Base-by-base conservation (phyloP, 2,329 filamentous ascomycete genomes). In the Thermomyces lanuginosus region DNA sequence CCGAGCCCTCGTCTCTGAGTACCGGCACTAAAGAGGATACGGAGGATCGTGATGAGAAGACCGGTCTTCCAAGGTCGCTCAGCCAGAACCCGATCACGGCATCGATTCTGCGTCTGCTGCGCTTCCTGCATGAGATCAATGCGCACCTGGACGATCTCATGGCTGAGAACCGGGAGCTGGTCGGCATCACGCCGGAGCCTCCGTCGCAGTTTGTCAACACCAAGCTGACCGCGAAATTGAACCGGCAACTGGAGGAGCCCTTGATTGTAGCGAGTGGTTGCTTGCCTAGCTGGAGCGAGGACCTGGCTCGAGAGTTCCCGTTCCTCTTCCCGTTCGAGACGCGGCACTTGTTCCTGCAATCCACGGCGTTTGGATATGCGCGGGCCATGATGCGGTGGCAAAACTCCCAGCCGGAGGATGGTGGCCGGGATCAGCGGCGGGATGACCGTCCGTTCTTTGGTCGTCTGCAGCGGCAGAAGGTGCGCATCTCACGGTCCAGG, bases 321-420 rank as follows among this genome's bases (percentile, higher is more conserved):
- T 98, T 98, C 64, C 60, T 98, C 8, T 98, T 98, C 50, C 89
- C 89, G 2, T 98, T 98, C 44, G 89, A 98, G 60, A 95, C 89
- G 1, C 74, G 89, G 8, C 86, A 98, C 53, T 62, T 98, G 19
- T 98, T 98, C 64, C 60, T 98, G 17, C 89, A 95, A 54, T 98
- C 86, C 2, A 98, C 91, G 0, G 93, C 89, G 0, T 98, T 98
- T 47, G 89, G 89, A 12, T 98, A 98, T 58, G 86, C 86, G 21
- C 72, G 89, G 36, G 93, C 89, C 10, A 95, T 98, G 89, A 78
- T 77, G 33, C 72, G 86, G 48, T 98, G 91, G 91, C 89, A 95
- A 55, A 92, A 81, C 44, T 74, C 80, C 1, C 83, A 93, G 48
- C 69, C 72, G 12, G 83, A 82, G 37, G 84, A 92, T 33, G 72